These are phyloP conservation scores for Peziza echinospora DNA, from an alignment of 495 filamentous ascomycete genomes.

Conservation along the genomic window DNA sequence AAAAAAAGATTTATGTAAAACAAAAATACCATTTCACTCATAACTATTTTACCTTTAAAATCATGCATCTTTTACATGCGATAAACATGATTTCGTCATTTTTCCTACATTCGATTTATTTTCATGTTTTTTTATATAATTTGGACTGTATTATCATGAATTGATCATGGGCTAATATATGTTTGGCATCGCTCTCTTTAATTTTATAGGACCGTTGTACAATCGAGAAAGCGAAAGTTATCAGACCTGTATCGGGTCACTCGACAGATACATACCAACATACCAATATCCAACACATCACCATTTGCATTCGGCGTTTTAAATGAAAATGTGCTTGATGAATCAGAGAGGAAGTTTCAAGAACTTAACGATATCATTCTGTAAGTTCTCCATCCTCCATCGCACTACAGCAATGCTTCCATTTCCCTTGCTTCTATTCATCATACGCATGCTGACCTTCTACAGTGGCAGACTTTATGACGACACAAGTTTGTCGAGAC, in stretches of 20 bases:
- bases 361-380: conserved; percentile 16
- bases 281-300: conserved; percentile 8
- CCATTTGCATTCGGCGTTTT: not conserved
- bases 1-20: too few species aligned
- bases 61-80: too few species aligned
- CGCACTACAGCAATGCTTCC: too few species aligned
- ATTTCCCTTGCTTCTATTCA: too few species aligned
- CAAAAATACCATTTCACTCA: too few species aligned
- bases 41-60: too few species aligned
- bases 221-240: conserved; percentile 19
- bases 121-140: too few species aligned
- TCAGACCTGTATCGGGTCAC: conserved; percentile 17
- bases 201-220: conserved; percentile 8
- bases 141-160: too few species aligned
- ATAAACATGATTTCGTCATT: too few species aligned
- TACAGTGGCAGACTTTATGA: not conserved
- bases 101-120: too few species aligned
- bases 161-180: too few species aligned
- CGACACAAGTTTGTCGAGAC: not conserved
- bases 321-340: conserved; percentile 10
- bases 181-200: too few species aligned
- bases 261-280: conserved; percentile 11
- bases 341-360: conserved; percentile 14
- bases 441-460: not conserved
- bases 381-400: not conserved